A percentile compares a stretch with the other conserved stretches of the same genome.
These are phyloP conservation scores for Paecilomyces variotii DNA, from an alignment of 2,329 filamentous ascomycete species.

Conservation along the genomic window DNA sequence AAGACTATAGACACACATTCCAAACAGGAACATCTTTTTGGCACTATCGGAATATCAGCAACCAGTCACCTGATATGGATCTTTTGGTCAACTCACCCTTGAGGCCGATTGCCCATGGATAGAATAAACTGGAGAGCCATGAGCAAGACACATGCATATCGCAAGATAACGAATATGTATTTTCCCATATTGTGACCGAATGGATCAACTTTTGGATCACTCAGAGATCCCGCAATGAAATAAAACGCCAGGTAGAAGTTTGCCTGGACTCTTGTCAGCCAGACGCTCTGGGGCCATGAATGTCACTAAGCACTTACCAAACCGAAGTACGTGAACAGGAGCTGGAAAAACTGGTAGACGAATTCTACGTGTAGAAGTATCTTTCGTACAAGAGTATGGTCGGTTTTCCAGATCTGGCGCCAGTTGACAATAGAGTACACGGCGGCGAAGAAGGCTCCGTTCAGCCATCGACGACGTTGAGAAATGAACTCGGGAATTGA, in stretches of 20 bases:
- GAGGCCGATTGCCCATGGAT: constrained; percentile 89
- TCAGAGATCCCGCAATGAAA: constrained; percentile 87
- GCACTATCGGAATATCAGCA: constrained; percentile 38
- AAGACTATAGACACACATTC: constrained; percentile 81
- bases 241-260: constrained; percentile 99
- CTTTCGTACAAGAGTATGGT: constrained; percentile 84
- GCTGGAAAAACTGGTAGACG: constrained; percentile 84
- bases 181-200: constrained; percentile 82
- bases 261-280: constrained; percentile 41
- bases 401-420: constrained; percentile 83
- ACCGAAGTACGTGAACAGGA: constrained; percentile 96
- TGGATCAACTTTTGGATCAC: constrained; percentile 71
- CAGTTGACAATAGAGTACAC: constrained; percentile 97
- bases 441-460: constrained; percentile 96
- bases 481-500: constrained; percentile 94
- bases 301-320: constrained; percentile 40
- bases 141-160: constrained; percentile 77
- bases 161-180: constrained; percentile 76
- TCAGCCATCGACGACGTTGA: constrained; percentile 91
- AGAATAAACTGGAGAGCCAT: constrained; percentile 95
- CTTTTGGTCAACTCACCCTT: constrained; percentile 50
- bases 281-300: background rate
- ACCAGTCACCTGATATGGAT: background rate
- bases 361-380: constrained; percentile 91
- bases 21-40: constrained; percentile 77